Evolutionary conservation across 2,329 filamentous ascomycete genomes (phyloP).

Genomic region (Verticillium longisporum): DNA sequence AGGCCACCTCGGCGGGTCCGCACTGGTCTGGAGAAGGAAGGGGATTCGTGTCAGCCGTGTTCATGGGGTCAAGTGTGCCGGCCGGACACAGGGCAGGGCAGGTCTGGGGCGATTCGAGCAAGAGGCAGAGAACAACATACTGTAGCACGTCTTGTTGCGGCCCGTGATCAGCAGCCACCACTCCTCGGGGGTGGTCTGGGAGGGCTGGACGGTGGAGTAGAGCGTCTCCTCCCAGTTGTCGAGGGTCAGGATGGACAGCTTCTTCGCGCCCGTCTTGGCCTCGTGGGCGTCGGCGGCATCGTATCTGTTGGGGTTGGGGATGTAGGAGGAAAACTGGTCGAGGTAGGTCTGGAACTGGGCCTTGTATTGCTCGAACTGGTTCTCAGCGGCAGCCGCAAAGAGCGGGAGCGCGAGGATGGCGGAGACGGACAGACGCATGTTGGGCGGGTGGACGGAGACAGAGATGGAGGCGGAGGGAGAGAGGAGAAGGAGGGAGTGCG

Average conservation of each 20-base stretch:
- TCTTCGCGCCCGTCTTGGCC: slow-evolving; percentile 31
- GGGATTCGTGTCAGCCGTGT: slow-evolving; percentile 10
- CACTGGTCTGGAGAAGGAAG: slow-evolving; percentile 49
- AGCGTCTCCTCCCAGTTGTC: slow-evolving; percentile 67
- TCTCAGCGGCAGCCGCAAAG: slow-evolving; percentile 45
- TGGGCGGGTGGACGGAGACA: neutral
- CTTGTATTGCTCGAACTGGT: slow-evolving; percentile 49
- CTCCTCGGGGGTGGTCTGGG: slow-evolving; percentile 55
- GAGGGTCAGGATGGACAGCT: slow-evolving; percentile 51
- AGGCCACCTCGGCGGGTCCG: slow-evolving; percentile 54
- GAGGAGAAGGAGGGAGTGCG: neutral
- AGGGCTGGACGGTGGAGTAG: slow-evolving; percentile 47
- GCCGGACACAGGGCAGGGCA: neutral
- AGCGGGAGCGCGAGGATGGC: slow-evolving; percentile 49
- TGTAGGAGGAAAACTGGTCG: slow-evolving; percentile 48
- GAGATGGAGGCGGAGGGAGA: slow-evolving; percentile 1
- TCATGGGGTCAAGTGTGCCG: slow-evolving; percentile 5
- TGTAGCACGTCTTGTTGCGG: slow-evolving; percentile 71
- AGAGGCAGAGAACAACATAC: slow-evolving; percentile 27
- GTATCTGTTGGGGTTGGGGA: slow-evolving; percentile 39
- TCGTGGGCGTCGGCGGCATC: slow-evolving; percentile 33
- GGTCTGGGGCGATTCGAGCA: neutral
- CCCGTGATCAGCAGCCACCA: slow-evolving; percentile 72
- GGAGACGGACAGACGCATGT: slow-evolving; percentile 53
- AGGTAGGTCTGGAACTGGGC: slow-evolving; percentile 59